Evolutionary conservation across 2,329 filamentous ascomycete species (phyloP), one percentile per base, ranked within the genome.

Genomic region (Chrysosporium keratinophilum): DNA sequence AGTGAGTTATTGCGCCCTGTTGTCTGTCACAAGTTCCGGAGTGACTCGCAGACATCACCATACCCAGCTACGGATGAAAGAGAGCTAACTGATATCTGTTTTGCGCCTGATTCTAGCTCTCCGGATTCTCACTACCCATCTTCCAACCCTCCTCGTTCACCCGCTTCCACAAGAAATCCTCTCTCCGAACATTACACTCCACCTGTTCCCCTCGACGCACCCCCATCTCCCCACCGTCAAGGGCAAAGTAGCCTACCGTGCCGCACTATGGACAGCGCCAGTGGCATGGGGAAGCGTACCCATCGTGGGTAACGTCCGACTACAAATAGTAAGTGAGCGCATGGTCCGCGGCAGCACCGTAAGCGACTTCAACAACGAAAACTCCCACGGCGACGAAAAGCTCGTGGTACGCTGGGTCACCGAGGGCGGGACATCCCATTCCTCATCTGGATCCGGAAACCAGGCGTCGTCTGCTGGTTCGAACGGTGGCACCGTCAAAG

Each of bases 241-340:
- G 28, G 93, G 93, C 50, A 82, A 87, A 45, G 85, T 96, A 35
- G 85, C 88, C 46, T 98, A 98, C 69, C 86, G 86, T 35, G 91
- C 93, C 15, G 93, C 93, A 2, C 76, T 98, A 37, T 97, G 90
- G 90, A 96, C 93, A 0, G 89, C 90, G 0, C 93, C 93, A 0
- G 85, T 98, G 50, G 91, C 90, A 31, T 98, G 93, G 93, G 94
- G 94, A 64, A 82, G 87, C 28, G 79, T 98, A 1, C 93, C 93
- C 1, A 81, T 97, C 17, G 79, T 96, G 33, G 90, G 91, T 60
- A 95, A 95, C 64, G 88, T 96, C 43, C 84, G 83, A 61, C 79
- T 98, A 10, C 83, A 88, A 62, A 93, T 98, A 50, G 71, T 95
- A 15, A 91, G 87, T 11, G 90, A 95, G 74, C 86, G 91, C 61